These are phyloP conservation scores for Erucastrum elatum DNA, from an alignment of 345 rosid genomes.

Conservation along the genomic window DNA sequence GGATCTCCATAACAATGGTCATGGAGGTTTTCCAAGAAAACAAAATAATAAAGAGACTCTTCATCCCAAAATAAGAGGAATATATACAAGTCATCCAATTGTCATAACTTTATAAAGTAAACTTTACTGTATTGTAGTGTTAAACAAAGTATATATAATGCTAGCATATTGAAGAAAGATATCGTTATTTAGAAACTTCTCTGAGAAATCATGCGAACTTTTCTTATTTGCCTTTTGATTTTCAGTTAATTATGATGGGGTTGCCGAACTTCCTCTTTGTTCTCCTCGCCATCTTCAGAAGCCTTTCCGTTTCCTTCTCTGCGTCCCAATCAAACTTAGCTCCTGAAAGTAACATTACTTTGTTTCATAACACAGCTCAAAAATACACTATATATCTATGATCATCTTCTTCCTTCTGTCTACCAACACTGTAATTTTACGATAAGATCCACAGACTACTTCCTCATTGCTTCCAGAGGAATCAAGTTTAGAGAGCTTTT, in stretches of 20 bases:
- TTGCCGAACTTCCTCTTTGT: conserved; percentile 59
- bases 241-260: conserved; percentile 66
- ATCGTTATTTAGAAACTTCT: not conserved
- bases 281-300: conserved; percentile 80
- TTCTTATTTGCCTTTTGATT: conserved; percentile 25
- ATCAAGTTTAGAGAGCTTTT: not conserved
- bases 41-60: not conserved
- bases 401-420: not conserved
- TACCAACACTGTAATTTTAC: not conserved
- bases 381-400: not conserved
- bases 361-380: not conserved
- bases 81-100: not conserved
- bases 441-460: not conserved
- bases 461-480: not conserved
- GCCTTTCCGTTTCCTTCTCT: conserved; percentile 58
- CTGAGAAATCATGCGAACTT: not conserved
- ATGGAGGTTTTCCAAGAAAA: not conserved
- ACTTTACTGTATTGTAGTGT: not conserved
- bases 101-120: not conserved
- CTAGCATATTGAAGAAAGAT: not conserved
- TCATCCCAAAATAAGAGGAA: not conserved
- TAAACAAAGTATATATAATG: not conserved
- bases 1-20: not conserved
- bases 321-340: conserved; percentile 49
- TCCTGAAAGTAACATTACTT: conserved; percentile 18